A percentile compares a stretch with the other conserved stretches of the same genome.
phyloP scores from a whole-genome alignment of 129 eudicot species.

The Apium graveolens region DNA sequence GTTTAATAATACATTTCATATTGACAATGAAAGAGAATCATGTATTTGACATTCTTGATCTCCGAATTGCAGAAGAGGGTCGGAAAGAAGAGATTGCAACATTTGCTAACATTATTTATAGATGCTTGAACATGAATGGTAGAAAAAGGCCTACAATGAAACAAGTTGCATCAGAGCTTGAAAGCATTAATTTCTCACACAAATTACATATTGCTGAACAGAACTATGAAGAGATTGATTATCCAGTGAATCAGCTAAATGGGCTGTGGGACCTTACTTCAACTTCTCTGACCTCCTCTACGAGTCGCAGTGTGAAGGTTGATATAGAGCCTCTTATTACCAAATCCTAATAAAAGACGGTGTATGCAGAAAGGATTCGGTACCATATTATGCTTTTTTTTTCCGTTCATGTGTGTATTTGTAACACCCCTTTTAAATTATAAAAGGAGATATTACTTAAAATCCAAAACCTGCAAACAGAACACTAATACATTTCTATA shows the following conservation, averaged over 20 bases:
- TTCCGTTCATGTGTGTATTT: too few species aligned
- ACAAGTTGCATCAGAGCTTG: background rate
- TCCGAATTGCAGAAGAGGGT: background rate
- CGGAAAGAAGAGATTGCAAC: background rate
- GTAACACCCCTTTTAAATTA: too few species aligned
- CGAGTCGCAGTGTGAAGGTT: background rate
- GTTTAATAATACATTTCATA: background rate
- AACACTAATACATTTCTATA: too few species aligned
- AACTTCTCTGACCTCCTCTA: background rate
- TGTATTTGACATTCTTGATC: background rate
- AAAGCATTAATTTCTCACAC: background rate
- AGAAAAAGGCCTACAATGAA: background rate
- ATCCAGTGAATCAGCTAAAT: background rate
- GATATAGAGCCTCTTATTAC: background rate
- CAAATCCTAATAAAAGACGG: background rate
- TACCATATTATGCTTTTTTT: too few species aligned
- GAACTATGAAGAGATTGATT: background rate
- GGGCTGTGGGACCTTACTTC: background rate
- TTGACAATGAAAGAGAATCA: background rate
- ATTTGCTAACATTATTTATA: background rate
- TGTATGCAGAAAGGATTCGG: too few species aligned
- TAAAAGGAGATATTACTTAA: too few species aligned
- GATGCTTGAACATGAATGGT: background rate
- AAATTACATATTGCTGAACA: background rate
- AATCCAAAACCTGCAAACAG: too few species aligned